Percentiles rank a stretch among this genome's conserved stretches.
phyloP scores from a whole-genome alignment of 805 yeast genomes.

The Lachancea fermentati region DNA sequence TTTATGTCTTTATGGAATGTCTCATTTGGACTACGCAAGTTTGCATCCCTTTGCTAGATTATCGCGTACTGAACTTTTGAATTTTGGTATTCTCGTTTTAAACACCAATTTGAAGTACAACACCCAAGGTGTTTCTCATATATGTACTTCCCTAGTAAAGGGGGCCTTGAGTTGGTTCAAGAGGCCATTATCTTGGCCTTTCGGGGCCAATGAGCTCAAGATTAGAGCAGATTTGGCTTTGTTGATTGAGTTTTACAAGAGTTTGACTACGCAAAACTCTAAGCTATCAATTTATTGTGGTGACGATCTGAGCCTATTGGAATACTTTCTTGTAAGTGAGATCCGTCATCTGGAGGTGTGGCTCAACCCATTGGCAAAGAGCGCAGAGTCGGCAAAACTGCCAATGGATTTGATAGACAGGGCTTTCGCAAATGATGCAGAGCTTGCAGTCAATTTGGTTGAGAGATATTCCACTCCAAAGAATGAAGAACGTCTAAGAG shows the following conservation, averaged over 20 bases:
- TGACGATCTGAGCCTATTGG: constrained; percentile 47
- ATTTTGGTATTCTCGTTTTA: constrained; percentile 61
- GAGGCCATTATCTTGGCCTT: constrained; percentile 61
- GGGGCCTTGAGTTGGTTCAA: constrained; percentile 79
- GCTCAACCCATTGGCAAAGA: constrained; percentile 44
- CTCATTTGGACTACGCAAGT: constrained; percentile 52
- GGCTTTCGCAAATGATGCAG: constrained; percentile 66
- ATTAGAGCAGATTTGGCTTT: constrained; percentile 62
- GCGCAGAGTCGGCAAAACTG: constrained; percentile 33
- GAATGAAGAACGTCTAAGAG: constrained; percentile 33
- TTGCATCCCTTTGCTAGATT: constrained; percentile 77
- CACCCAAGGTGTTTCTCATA: constrained; percentile 38
- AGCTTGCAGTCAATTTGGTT: constrained; percentile 64
- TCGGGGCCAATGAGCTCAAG: constrained; percentile 72
- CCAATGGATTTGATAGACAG: constrained; percentile 37
- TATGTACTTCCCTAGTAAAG: constrained; percentile 47
- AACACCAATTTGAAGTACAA: constrained; percentile 46
- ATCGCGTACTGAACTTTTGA: constrained; percentile 66
- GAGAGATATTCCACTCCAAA: constrained; percentile 41
- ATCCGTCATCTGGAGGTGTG: constrained; percentile 67
- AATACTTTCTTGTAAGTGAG: constrained; percentile 70
- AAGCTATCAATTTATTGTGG: constrained; percentile 32
- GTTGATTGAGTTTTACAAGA: constrained; percentile 44
- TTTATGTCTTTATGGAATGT: constrained; percentile 51
- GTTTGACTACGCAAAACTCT: constrained; percentile 12